A percentile compares a stretch with the other conserved stretches of the same genome.
Conservation (phyloP, 345 rosid species). For the Gossypium rotundifolium region DNA sequence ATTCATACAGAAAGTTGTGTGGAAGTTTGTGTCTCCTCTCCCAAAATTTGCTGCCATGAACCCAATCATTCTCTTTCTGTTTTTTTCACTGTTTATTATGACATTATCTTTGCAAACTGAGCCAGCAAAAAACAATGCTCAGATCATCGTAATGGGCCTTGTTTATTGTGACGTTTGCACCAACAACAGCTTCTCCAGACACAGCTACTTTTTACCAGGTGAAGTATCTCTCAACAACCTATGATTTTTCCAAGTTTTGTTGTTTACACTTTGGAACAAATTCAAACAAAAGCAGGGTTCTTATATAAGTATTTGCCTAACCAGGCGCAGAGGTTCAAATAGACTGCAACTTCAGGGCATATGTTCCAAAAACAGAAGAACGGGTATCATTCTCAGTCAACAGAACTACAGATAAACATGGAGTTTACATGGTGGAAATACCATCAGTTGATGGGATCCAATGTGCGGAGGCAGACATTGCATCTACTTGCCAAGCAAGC, state of each 20-base stretch:
- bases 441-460: conserved; percentile 67
- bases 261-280: background rate
- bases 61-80: conserved; percentile 33
- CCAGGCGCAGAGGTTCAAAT: conserved; percentile 81
- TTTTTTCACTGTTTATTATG: conserved; percentile 29
- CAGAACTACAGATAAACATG: conserved; percentile 74
- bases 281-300: background rate
- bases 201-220: conserved; percentile 98
- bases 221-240: conserved; percentile 9
- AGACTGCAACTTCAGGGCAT: conserved; percentile 70
- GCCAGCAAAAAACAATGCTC: conserved; percentile 31
- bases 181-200: conserved; percentile 85
- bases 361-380: conserved; percentile 51
- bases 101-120: conserved; percentile 31
- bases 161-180: conserved; percentile 96
- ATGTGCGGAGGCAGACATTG: conserved; percentile 63
- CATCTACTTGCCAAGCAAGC: conserved; percentile 67
- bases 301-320: background rate
- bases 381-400: conserved; percentile 64
- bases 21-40: conserved; percentile 14
- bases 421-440: conserved; percentile 68
- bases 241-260: background rate
- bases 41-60: conserved; percentile 33
- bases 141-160: conserved; percentile 75
- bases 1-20: conserved; percentile 6